Evolutionary conservation across 305 asterid species (phyloP).

Genomic region (Fraxinus platypoda): DNA sequence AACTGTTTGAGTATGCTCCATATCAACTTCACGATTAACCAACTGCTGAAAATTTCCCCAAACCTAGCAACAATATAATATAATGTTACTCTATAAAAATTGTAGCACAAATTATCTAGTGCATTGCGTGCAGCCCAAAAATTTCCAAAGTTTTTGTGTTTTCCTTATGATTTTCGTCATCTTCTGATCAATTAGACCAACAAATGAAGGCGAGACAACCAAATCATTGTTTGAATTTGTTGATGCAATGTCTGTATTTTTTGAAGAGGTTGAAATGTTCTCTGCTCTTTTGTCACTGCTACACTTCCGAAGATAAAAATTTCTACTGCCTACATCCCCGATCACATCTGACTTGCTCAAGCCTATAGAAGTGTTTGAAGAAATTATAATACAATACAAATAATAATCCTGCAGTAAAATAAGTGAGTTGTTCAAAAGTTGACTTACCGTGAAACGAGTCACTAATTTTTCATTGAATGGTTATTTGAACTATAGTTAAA

Average conservation of each 20-base stretch:
- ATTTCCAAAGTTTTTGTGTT: conserved; percentile 33
- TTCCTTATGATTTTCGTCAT: conserved; percentile 36
- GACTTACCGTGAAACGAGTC: neutral
- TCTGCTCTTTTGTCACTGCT: neutral
- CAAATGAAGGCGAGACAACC: conserved; percentile 5
- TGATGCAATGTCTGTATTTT: neutral
- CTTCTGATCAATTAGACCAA: conserved; percentile 24
- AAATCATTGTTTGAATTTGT: neutral
- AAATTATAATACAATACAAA: neutral
- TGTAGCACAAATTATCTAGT: neutral
- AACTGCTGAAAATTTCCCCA: neutral
- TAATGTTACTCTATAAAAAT: conserved; percentile 15
- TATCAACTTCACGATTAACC: neutral
- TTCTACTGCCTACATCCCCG: conserved; percentile 57
- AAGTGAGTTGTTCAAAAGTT: neutral
- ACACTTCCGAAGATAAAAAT: conserved; percentile 48
- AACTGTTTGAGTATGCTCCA: neutral
- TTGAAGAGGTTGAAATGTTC: neutral
- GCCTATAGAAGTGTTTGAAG: conserved; percentile 30
- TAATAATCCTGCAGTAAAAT: neutral
- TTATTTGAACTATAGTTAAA: neutral
- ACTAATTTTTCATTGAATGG: neutral
- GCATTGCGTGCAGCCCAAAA: conserved; percentile 36
- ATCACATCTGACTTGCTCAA: conserved; percentile 49
- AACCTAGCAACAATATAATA: conserved; percentile 28